Base-by-base conservation (phyloP, 2,329 filamentous ascomycete genomes). In the Cladosporium sp. region DNA sequence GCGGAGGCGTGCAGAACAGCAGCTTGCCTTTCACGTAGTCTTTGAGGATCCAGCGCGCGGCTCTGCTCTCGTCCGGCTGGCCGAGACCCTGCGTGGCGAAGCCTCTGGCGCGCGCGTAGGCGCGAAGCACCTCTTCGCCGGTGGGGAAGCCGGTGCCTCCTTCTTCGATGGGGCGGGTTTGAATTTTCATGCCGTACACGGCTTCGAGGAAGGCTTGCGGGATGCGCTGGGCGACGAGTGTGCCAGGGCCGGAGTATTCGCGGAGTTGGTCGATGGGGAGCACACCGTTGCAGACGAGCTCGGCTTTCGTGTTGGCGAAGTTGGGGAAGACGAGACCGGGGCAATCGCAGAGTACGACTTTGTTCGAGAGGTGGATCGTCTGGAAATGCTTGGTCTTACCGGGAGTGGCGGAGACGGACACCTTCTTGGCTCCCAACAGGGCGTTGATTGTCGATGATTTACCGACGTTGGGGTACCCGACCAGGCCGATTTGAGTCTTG, bases 371-470 rank as follows among this genome's bases (percentile, higher is more conserved):
- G 67, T 96, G 91, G 53, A 99, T 93, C 1, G 93, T 99, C 70
- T 99, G 93, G 75, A 99, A 99, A 65, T 99, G 93, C 75, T 99
- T 99, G 12, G 93, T 99, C 75, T 99, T 99, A 68, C 93, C 93
- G 3, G 93, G 93, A 1, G 93, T 99, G 12, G 92, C 86, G 13
- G 93, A 99, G 34, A 99, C 95, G 0, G 92, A 97, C 5, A 99
- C 93, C 73, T 97, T 99, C 76, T 97, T 99, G 50, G 93, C 85
- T 44, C 95, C 95, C 52, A 97, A 91, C n/a, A 99, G 80, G 37
- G 93, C 92, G 74, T 99, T 99, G 78, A 99, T 99, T 13, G 93
- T 99, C 43, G 91, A 96, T 1, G 95, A 99, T 74, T 99, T 99
- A 73, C 93, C 93, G 56, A 99, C 93, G 73, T 99, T 99, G 64